Base-by-base conservation (phyloP, 768 basidiomycete genomes). In the Grammothele lineata region DNA sequence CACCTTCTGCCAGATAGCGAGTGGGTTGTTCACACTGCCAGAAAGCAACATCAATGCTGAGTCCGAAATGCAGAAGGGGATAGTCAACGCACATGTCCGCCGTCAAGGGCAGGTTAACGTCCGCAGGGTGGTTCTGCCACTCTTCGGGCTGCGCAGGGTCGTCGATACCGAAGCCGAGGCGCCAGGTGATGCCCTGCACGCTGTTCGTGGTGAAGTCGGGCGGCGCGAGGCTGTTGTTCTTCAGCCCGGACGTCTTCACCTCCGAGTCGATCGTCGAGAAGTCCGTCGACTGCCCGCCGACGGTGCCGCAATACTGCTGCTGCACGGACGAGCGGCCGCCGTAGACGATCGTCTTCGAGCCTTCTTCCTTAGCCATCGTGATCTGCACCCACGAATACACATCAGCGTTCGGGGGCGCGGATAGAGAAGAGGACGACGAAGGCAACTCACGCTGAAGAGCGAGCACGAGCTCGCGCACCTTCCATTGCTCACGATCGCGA, bases 121-220 rank as follows among this genome's bases (percentile, higher is more conserved):
- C 69, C 10, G 80, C 79, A 2, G 72, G 66, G 57, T 76, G 80
- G 47, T 73, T 66, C 60, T 81, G 78, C 78, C 79, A 82, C 64
- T 80, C 80, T 71, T 82, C 81, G 3, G 80, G 80, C 60, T 74
- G 63, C 14, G 62, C 56, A 5, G 76, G 67, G 53, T 79, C 63
- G 38, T 76, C 63, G 30, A 82, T 66, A 3, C 80, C 80, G 57
- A 78, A 81, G 3, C 72, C 80, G n/a, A 82, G 68, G 47, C 81
- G 65, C 78, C 79, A 83, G 24, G 81, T 81, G 36, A 82, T 75
- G 22, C 80, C 80, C 61, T 77, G 77, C n/a, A 79, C 62, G 47
- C 74, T 75, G 57, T 79, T 79, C 15, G 74, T 75, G 51, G 74
- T 46, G 53, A 82, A 70, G 65, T 81, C 78, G 23, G 80, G 80